Evolutionary conservation across 179 eudicot species (phyloP).

Genomic region (Beta lomatogona): DNA sequence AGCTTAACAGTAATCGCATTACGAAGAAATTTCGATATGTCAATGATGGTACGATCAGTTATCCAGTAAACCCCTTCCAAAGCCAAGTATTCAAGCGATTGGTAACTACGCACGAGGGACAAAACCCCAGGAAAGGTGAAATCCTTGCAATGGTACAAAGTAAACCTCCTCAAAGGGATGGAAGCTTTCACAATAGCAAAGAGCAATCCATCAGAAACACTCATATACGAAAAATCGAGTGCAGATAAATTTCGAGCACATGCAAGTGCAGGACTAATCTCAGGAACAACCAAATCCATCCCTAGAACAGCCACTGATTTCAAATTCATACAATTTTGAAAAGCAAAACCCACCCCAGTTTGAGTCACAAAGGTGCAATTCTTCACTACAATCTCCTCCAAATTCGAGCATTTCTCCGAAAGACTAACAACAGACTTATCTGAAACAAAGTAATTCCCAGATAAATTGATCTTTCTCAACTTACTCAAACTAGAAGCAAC

Average conservation of each 20-base stretch:
- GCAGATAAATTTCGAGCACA: constrained; percentile 40
- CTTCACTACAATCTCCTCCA: constrained; percentile 48
- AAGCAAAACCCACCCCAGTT: constrained; percentile 35
- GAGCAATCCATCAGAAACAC: constrained; percentile 52
- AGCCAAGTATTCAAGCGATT: constrained; percentile 45
- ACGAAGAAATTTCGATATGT: constrained; percentile 42
- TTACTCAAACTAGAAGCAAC: constrained; percentile 41
- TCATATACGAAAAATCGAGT: constrained; percentile 47
- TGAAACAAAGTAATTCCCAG: constrained; percentile 45
- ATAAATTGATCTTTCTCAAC: constrained; percentile 44
- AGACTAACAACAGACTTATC: constrained; percentile 44
- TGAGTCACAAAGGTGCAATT: constrained; percentile 50
- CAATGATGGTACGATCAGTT: constrained; percentile 37
- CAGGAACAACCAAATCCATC: constrained; percentile 37
- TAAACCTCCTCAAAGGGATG: constrained; percentile 50
- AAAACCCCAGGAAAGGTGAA: constrained; percentile 45
- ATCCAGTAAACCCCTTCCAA: constrained; percentile 42
- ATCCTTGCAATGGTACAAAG: constrained; percentile 37
- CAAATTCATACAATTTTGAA: constrained; percentile 35
- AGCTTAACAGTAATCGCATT: constrained; percentile 45
- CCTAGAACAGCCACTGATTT: constrained; percentile 34
- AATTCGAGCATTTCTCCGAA: constrained; percentile 37
- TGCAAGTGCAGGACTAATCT: constrained; percentile 29
- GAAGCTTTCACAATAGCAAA: constrained; percentile 41
- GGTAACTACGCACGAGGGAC: constrained; percentile 36